phyloP scores from a whole-genome alignment of 495 filamentous ascomycete species.

The Terfezia claveryi region DNA sequence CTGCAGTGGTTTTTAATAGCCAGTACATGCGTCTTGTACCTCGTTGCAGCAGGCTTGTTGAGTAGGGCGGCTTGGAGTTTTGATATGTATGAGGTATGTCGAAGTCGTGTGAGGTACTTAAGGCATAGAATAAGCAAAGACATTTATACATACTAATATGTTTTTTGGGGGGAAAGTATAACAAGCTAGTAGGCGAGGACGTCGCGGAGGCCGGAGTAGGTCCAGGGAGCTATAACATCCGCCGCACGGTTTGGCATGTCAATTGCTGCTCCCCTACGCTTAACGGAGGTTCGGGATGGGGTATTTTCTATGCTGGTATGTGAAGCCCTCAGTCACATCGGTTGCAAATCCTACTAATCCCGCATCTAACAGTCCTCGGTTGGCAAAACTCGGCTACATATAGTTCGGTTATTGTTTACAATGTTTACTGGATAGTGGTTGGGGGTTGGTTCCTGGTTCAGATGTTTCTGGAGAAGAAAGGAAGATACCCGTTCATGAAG shows the following conservation, averaged over 20 bases:
- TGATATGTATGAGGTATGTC: constrained; percentile 24
- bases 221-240: constrained; percentile 73
- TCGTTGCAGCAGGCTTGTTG: constrained; percentile 47
- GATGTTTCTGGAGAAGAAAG: too few species aligned
- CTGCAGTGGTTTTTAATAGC: constrained; percentile 45
- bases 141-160: too few species aligned
- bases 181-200: constrained; percentile 39
- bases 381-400: constrained; percentile 84
- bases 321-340: constrained; percentile 7
- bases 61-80: constrained; percentile 42
- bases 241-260: constrained; percentile 71
- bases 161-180: constrained; percentile 3
- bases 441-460: too few species aligned
- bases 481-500: too few species aligned
- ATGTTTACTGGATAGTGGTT: constrained; percentile 51
- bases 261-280: constrained; percentile 62
- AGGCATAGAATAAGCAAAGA: too few species aligned
- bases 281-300: constrained; percentile 66
- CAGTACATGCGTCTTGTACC: constrained; percentile 49
- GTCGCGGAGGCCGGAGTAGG: constrained; percentile 51
- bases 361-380: constrained; percentile 30
- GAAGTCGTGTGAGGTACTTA: background rate
- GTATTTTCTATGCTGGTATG: constrained; percentile 54
- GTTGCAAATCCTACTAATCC: background rate
- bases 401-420: constrained; percentile 65